Conservation (phyloP, 768 basidiomycete genomes). For the Boletus speciosus region DNA sequence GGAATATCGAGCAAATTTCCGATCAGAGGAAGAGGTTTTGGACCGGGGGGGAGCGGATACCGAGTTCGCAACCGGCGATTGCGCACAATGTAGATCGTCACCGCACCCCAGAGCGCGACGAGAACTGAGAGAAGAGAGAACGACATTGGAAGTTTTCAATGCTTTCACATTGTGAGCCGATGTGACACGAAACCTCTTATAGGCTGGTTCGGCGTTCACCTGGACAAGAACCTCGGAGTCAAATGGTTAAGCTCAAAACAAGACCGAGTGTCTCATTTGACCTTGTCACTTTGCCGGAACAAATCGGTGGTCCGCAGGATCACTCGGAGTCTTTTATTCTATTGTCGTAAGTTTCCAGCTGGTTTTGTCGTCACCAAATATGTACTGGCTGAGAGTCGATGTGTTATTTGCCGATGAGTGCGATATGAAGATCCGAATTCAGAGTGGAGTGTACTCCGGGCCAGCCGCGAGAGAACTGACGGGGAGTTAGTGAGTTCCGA, state of each 20-base stretch:
- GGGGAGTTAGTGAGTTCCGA: no score
- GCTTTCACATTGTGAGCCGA: conserved; percentile 1
- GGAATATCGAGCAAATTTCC: conserved; percentile 53
- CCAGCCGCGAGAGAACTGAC: no score
- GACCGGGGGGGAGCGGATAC: conserved; percentile 52
- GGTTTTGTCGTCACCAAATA: background rate
- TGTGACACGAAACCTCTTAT: conserved; percentile 12
- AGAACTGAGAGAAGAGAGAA: conserved; percentile 14
- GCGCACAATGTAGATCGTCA: conserved; percentile 17
- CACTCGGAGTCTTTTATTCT: no score
- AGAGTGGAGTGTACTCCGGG: no score
- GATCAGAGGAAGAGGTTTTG: conserved; percentile 47
- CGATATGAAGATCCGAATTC: background rate
- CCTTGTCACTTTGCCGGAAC: conserved; percentile 7
- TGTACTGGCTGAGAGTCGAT: background rate
- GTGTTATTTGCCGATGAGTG: background rate
- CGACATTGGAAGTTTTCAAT: conserved; percentile 10
- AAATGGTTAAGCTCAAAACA: background rate
- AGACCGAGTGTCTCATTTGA: conserved; percentile 14
- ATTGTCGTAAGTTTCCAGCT: background rate
- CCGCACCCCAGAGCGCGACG: conserved; percentile 20
- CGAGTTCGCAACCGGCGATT: conserved; percentile 10
- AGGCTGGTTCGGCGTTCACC: conserved; percentile 9
- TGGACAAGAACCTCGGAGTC: conserved; percentile 8
- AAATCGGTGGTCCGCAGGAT: no score